Conservation (phyloP, 2,329 filamentous ascomycete genomes). For the Arthrobotrys sphaeroides region DNA sequence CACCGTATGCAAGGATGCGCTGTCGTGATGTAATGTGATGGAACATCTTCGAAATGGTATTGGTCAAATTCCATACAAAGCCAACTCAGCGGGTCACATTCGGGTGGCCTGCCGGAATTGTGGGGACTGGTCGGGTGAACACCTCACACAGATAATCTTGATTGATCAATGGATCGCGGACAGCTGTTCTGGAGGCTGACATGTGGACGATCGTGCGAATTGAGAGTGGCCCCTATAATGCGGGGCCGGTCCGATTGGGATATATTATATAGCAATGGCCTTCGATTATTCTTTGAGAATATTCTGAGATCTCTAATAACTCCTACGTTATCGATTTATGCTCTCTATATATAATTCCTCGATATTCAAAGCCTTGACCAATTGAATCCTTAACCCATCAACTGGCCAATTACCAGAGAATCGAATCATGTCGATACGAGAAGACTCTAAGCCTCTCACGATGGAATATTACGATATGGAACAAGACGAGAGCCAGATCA, state of each 20-base stretch:
- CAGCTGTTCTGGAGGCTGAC: neutral
- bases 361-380: no score
- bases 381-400: no score
- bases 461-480: neutral
- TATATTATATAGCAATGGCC: no score
- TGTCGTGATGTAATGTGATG: slow-evolving; percentile 25
- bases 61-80: neutral
- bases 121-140: neutral
- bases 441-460: neutral
- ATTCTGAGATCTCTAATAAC: no score
- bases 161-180: neutral
- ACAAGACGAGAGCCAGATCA: neutral
- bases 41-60: neutral
- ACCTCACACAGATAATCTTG: neutral
- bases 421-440: neutral
- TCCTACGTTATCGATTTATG: no score
- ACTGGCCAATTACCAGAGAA: no score
- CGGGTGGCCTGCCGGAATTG: neutral
- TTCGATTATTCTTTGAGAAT: no score
- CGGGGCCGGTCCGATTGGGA: no score
- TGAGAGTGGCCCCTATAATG: neutral
- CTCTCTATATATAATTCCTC: no score
- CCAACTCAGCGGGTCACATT: neutral
- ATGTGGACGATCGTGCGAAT: neutral
- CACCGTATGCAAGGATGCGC: slow-evolving; percentile 12